phyloP scores from a whole-genome alignment of 805 yeast genomes.

The Zygotorulaspora chibaensis region DNA sequence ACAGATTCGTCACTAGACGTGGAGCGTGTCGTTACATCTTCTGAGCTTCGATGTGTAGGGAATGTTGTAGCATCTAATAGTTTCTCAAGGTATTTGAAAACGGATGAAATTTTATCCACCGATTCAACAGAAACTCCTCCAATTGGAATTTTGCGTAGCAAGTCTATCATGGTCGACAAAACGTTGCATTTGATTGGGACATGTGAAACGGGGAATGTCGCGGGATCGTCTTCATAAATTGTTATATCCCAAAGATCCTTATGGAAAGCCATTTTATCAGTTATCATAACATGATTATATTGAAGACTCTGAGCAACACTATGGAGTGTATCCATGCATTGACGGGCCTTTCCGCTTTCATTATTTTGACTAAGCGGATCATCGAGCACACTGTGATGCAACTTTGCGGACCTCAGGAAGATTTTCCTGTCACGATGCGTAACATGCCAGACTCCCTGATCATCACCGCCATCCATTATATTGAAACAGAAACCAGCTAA shows the following conservation, averaged over 20 bases:
- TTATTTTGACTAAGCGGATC: background rate
- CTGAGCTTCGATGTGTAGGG: background rate
- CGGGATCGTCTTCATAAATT: constrained; percentile 7
- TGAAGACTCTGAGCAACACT: constrained; percentile 14
- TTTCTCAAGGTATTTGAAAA: constrained; percentile 13
- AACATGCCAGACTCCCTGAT: constrained; percentile 1
- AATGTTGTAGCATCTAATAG: constrained; percentile 6
- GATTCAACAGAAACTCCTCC: constrained; percentile 2
- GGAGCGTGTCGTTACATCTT: background rate
- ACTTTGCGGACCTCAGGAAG: background rate
- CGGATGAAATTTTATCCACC: constrained; percentile 7
- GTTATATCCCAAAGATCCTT: constrained; percentile 13
- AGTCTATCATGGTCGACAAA: constrained; percentile 11
- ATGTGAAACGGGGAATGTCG: constrained; percentile 14
- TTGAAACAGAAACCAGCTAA: background rate
- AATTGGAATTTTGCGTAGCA: constrained; percentile 9
- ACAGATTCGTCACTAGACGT: background rate
- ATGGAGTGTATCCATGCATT: constrained; percentile 11
- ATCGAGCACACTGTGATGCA: background rate
- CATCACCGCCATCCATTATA: background rate
- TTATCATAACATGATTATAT: constrained; percentile 11
- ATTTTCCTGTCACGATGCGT: background rate
- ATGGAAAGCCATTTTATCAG: constrained; percentile 10
- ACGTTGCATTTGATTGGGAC: constrained; percentile 20
- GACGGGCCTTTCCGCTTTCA: background rate